Evolutionary conservation across 208 protist species (phyloP), one percentile per base, ranked within the genome.

Genomic region (Crithidia sp.): DNA sequence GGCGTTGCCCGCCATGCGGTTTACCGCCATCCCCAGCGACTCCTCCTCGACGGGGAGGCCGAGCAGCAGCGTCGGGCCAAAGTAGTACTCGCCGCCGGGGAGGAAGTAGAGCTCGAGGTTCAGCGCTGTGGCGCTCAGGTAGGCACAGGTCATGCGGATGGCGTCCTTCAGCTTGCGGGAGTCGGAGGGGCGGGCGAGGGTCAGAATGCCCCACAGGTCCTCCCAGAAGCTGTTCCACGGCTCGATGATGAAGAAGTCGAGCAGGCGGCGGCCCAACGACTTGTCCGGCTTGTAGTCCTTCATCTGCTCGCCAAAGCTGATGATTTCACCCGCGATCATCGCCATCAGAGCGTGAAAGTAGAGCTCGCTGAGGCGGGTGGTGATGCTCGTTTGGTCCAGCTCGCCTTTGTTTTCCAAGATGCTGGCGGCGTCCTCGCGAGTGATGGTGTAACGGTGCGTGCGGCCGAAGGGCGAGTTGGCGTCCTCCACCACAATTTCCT

Each of bases 11-110:
- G 72, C 67, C 28, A 79, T 64, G 28, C 79, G 79, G 69, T 76
- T 77, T 3, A 84, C 54, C 9, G 45, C 62, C 37, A 84, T 72
- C 39, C 39, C 40, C 19, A 90, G 59, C 13, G 82, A 81, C 49
- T 90, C 86, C 61, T 83, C 82, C 61, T 83, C 79, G 37, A 86
- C 68, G 5, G 82, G 77, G 13, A 90, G 64, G 67, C 85, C 82
- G 7, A 90, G 66, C 17, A 90, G 82, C 74, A 87, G 82, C 8
- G 77, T 77, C 37, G 77, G 79, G 36, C 86, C 86, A 65, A 87
- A 90, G 73, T 73, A 87, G 71, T 87, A 86, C 9, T 67, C 12
- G 6, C 74, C 79, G 13, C 76, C 78, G 6, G 36, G 53, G 44
- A 76, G 44, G 59, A 87, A 60, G 43, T 72, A 86, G 13, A 86